Percentiles rank a stretch among this genome's conserved stretches.
Evolutionary conservation across 1,284 basidiomycete species (phyloP).

Genomic region (Apiotrichum siamense): DNA sequence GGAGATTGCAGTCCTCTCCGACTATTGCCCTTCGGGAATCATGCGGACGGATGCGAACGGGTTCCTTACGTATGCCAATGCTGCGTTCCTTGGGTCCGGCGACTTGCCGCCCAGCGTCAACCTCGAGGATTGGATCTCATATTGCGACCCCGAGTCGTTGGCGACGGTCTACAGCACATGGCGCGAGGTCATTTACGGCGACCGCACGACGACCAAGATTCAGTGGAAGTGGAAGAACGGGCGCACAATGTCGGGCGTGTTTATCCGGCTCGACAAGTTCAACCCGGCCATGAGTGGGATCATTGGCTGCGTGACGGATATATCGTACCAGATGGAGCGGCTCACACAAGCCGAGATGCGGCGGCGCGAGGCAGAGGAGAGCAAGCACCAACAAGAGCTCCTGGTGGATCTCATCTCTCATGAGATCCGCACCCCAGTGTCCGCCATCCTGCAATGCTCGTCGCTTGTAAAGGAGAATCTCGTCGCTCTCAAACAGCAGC

Average conservation of each 20-base stretch:
- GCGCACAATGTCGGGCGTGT: conserved; percentile 24
- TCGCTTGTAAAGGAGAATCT: conserved; percentile 32
- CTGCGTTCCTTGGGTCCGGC: conserved; percentile 20
- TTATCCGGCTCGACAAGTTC: conserved; percentile 35
- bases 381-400: conserved; percentile 29
- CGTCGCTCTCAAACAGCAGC: conserved; percentile 17
- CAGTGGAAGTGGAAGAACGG: conserved; percentile 38
- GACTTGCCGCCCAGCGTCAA: neutral
- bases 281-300: conserved; percentile 29
- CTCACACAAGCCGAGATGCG: conserved; percentile 24
- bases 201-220: conserved; percentile 9
- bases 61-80: conserved; percentile 28
- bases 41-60: conserved; percentile 27
- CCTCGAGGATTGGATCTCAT: conserved; percentile 9
- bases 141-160: conserved; percentile 8
- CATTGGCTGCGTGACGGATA: conserved; percentile 38
- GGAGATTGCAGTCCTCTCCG: conserved; percentile 32
- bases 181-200: conserved; percentile 9
- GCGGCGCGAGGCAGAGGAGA: conserved; percentile 23
- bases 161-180: conserved; percentile 7
- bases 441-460: conserved; percentile 32
- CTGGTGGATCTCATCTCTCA: conserved; percentile 34
- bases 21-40: conserved; percentile 40
- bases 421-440: conserved; percentile 31
- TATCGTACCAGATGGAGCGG: conserved; percentile 34